phyloP scores from a whole-genome alignment of 23 red algal genomes.

The Gracilaria gracilis region DNA sequence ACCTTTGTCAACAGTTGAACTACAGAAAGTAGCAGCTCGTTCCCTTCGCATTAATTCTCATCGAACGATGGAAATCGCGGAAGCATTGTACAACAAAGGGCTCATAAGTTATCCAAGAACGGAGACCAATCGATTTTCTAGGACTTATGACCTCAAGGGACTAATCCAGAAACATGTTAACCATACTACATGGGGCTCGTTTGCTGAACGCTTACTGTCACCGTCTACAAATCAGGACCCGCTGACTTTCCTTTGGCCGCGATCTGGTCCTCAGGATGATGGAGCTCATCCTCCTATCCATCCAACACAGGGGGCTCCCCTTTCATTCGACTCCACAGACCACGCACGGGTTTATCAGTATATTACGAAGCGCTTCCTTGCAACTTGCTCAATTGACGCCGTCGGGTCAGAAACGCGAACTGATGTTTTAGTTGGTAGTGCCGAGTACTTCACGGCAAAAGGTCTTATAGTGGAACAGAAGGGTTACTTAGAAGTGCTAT shows the following conservation, averaged over 20 bases:
- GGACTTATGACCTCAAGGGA: constrained; percentile 58
- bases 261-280: constrained; percentile 80
- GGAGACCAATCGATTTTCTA: constrained; percentile 89
- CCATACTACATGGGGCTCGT: constrained; percentile 73
- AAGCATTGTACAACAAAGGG: constrained; percentile 88
- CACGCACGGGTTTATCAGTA: constrained; percentile 85
- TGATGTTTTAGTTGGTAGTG: constrained; percentile 48
- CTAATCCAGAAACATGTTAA: constrained; percentile 75
- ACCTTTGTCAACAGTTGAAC: constrained; percentile 93
- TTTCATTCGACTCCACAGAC: constrained; percentile 56
- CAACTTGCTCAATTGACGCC: constrained; percentile 91
- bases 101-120: constrained; percentile 99
- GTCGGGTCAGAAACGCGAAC: constrained; percentile 79
- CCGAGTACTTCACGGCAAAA: constrained; percentile 81
- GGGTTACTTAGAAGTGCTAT: constrained; percentile 86
- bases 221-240: constrained; percentile 43
- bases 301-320: constrained; percentile 81
- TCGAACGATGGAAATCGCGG: constrained; percentile 85
- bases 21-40: constrained; percentile 89
- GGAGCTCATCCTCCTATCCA: constrained; percentile 98
- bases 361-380: constrained; percentile 90
- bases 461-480: constrained; percentile 78
- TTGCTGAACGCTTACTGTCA: constrained; percentile 73
- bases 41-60: constrained; percentile 83
- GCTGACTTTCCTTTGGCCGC: constrained; percentile 82